These are phyloP conservation scores for Plasmodium chabaudi DNA, from an alignment of 169 alveolate genomes.

Conservation along the genomic window DNA sequence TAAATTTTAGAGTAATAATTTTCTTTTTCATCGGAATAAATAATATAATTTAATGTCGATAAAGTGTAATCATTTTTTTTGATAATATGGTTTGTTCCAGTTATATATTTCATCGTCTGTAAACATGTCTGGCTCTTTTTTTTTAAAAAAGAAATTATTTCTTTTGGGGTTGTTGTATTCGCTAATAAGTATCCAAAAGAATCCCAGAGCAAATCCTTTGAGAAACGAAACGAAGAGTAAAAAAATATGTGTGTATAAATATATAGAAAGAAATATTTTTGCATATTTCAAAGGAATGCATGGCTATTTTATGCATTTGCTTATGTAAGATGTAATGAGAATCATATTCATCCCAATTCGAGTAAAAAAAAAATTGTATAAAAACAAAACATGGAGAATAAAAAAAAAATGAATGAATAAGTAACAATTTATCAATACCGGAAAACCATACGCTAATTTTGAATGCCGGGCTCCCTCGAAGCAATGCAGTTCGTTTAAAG, in stretches of 20 bases:
- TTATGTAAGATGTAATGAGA: no score
- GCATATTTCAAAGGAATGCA: no score
- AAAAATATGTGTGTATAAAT: no score
- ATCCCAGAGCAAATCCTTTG: constrained; percentile 70
- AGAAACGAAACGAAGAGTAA: background rate
- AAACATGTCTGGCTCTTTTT: constrained; percentile 71
- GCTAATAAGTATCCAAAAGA: constrained; percentile 68
- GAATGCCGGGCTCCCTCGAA: constrained; percentile 74
- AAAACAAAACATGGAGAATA: background rate
- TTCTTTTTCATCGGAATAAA: constrained; percentile 42
- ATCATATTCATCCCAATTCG: no score
- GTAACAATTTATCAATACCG: constrained; percentile 11
- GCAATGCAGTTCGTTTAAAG: constrained; percentile 71
- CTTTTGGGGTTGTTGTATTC: constrained; percentile 71
- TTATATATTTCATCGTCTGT: constrained; percentile 71
- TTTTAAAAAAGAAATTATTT: constrained; percentile 65
- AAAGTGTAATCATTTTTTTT: constrained; percentile 4
- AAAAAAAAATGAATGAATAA: background rate
- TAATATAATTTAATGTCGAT: background rate
- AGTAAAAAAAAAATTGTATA: background rate
- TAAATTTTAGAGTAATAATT: background rate
- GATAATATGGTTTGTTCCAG: constrained; percentile 71
- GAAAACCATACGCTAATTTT: constrained; percentile 75
- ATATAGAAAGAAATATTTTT: no score
- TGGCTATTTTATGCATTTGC: no score